phyloP scores from a whole-genome alignment of 2,329 filamentous ascomycete species.

The Cladosporium colombiae region DNA sequence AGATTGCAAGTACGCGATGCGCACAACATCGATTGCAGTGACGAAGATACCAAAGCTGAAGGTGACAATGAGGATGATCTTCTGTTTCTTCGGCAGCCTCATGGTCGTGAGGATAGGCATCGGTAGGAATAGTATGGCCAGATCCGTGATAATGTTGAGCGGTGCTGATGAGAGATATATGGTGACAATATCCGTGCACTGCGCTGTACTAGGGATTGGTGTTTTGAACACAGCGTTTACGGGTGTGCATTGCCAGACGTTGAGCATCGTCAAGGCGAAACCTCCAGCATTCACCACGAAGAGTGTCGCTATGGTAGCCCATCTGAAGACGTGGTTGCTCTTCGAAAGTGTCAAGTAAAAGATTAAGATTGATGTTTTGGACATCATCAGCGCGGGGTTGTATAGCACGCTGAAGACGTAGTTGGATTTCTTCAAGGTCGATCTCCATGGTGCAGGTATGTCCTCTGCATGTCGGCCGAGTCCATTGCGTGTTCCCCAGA shows the following conservation, averaged over 20 bases:
- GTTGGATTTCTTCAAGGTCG: slow-evolving; percentile 57
- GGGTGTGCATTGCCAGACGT: slow-evolving; percentile 82
- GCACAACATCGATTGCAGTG: slow-evolving; percentile 80
- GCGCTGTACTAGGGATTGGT: slow-evolving; percentile 47
- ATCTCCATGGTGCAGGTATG: slow-evolving; percentile 54
- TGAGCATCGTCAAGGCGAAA: slow-evolving; percentile 77
- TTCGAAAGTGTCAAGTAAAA: slow-evolving; percentile 85
- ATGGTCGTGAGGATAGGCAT: slow-evolving; percentile 87
- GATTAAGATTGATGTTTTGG: slow-evolving; percentile 87
- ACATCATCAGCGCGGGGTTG: slow-evolving; percentile 85
- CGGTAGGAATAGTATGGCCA: slow-evolving; percentile 82
- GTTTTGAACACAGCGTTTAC: slow-evolving; percentile 67
- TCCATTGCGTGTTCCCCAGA: slow-evolving; percentile 63
- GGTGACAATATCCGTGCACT: slow-evolving; percentile 63
- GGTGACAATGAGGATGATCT: slow-evolving; percentile 81
- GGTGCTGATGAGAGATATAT: slow-evolving; percentile 75
- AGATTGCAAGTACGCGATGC: slow-evolving; percentile 85
- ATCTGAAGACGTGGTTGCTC: slow-evolving; percentile 73
- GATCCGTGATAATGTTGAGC: slow-evolving; percentile 87
- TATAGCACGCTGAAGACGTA: slow-evolving; percentile 65
- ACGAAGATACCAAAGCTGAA: slow-evolving; percentile 88
- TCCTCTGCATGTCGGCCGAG: slow-evolving; percentile 68
- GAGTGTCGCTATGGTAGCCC: slow-evolving; percentile 79
- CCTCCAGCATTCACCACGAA: slow-evolving; percentile 77
- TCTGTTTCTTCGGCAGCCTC: slow-evolving; percentile 80